phyloP scores from a whole-genome alignment of 768 basidiomycete genomes.

The Psilocybe sp. region DNA sequence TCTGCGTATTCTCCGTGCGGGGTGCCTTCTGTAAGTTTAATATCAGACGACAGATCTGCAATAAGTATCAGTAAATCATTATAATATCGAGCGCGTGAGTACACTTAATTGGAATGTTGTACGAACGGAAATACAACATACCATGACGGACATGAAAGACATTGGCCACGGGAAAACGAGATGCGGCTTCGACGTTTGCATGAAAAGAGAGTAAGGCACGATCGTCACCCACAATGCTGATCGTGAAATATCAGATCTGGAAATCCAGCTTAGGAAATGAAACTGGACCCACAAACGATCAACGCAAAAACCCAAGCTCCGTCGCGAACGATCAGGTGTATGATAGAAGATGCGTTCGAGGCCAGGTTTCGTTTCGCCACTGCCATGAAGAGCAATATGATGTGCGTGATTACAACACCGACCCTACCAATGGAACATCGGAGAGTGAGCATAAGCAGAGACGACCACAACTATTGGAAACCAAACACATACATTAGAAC shows the following conservation, averaged over 20 bases:
- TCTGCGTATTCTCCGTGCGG: neutral
- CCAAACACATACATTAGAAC: constrained; percentile 12
- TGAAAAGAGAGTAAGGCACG: constrained; percentile 14
- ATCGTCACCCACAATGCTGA: constrained; percentile 14
- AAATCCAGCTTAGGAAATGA: neutral
- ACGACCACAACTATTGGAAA: neutral
- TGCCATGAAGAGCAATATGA: constrained; percentile 11
- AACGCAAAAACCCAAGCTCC: constrained; percentile 16
- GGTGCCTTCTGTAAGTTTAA: constrained; percentile 13
- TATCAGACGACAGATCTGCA: constrained; percentile 14
- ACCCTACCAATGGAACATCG: constrained; percentile 1
- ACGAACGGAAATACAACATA: neutral
- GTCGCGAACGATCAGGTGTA: constrained; percentile 14
- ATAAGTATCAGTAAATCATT: neutral
- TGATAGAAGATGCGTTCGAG: constrained; percentile 12
- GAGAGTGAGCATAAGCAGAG: neutral
- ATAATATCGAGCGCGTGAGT: neutral
- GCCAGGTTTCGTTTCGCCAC: constrained; percentile 15
- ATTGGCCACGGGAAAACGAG: constrained; percentile 17
- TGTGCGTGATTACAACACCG: constrained; percentile 11
- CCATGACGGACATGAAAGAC: constrained; percentile 13
- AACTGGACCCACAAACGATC: constrained; percentile 11
- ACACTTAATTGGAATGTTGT: neutral
- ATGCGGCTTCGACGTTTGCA: constrained; percentile 15
- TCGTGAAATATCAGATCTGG: neutral